These are phyloP conservation scores for Botrytis porri DNA, from an alignment of 2,329 filamentous ascomycete genomes.

Conservation along the genomic window DNA sequence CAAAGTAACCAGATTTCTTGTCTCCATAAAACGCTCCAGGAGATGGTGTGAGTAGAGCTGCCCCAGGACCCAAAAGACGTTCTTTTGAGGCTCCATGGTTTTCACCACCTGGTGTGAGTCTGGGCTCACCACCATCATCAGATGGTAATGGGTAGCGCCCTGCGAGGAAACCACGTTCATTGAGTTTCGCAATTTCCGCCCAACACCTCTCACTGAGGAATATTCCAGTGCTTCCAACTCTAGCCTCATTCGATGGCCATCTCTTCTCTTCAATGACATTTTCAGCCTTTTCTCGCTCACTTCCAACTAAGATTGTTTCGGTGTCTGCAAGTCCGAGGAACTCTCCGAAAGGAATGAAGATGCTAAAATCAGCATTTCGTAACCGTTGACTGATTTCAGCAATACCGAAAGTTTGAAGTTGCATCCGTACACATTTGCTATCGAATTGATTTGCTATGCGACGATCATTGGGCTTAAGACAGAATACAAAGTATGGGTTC, in stretches of 20 bases:
- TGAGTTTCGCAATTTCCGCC: conserved; percentile 80
- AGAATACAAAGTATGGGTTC: conserved; percentile 96
- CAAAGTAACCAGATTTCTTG: conserved; percentile 78
- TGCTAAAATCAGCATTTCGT: conserved; percentile 88
- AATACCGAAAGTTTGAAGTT: conserved; percentile 93
- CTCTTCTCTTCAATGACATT: conserved; percentile 86
- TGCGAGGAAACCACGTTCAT: conserved; percentile 56
- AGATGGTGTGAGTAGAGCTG: conserved; percentile 50
- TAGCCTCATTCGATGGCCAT: conserved; percentile 89
- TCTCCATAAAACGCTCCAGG: conserved; percentile 66
- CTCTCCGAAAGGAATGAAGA: conserved; percentile 94
- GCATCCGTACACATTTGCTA: conserved; percentile 93
- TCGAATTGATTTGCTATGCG: conserved; percentile 98
- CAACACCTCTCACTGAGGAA: conserved; percentile 96
- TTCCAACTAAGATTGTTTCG: conserved; percentile 83
- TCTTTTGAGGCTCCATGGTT: conserved; percentile 62
- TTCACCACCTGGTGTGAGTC: conserved; percentile 56
- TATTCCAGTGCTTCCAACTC: conserved; percentile 85
- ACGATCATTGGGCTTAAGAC: conserved; percentile 93
- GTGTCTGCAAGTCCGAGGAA: conserved; percentile 86
- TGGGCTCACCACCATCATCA: conserved; percentile 60
- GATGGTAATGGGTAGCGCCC: conserved; percentile 54
- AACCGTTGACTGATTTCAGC: conserved; percentile 94
- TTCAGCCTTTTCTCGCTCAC: conserved; percentile 87
- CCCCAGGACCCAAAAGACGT: conserved; percentile 48